Evolutionary conservation across 805 yeast species (phyloP), one percentile per base, ranked within the genome.

Genomic region (Candida patagonica): DNA sequence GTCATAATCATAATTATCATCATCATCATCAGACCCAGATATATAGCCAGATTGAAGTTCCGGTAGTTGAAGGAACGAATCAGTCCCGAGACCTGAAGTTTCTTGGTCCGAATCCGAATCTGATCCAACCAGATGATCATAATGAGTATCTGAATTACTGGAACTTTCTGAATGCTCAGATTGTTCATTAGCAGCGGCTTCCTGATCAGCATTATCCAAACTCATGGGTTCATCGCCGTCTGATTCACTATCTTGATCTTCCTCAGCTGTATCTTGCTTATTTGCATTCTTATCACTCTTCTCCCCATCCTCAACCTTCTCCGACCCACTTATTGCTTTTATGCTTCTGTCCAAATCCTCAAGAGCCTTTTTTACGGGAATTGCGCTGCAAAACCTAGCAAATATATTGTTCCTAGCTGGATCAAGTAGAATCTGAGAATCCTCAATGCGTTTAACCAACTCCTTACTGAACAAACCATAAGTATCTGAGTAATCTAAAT

Each of bases 11-110:
- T 44, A 54, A 10, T 37, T 44, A 16, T 47, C 55, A 12, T 61
- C 67, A 52, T 68, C 60, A 40, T 65, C 76, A 26, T 83, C 94
- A 1, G 84, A 78, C 2, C 82, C 95, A 4, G 96, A 86, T 44
- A 72, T 73, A 59, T 84, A 92, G 4, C 98, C 98, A 1, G 74
- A 64, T 39, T 80, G 77, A 37, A 87, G 65, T 34, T 74, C 77
- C 0, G 96, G 95, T 10, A 86, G 67, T 8, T 55, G 40, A n/a
- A 55, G 25, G 49, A 68, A 70, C 38, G 67, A 68, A 43, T 69
- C 76, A 8, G 20, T 31, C 40, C 66, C 71, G n/a, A 59, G 54
- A 1, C 49, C 57, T n/a, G 51, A 52, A 13, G 53, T 52, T 6
- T 51, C 59, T 6, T 50, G 54, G 4, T 48, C 55, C 54, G 65